These are phyloP conservation scores for Sphaerulina musiva DNA, from an alignment of 2,329 filamentous ascomycete species.

Conservation along the genomic window DNA sequence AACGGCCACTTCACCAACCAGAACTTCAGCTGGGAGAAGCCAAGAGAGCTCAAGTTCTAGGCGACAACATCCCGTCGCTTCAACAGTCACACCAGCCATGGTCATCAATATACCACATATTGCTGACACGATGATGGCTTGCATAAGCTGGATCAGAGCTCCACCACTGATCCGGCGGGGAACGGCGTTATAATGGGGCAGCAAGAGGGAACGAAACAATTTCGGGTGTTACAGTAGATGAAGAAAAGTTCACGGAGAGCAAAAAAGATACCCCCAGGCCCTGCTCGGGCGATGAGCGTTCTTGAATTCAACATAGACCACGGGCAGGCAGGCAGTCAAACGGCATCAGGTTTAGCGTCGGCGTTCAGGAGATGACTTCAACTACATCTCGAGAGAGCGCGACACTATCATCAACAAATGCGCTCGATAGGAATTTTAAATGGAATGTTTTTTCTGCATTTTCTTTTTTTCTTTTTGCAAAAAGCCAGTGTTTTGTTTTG, in stretches of 20 bases:
- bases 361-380: constrained; percentile 27
- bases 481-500: background rate
- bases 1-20: constrained; percentile 99
- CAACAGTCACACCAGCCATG: background rate
- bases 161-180: constrained; percentile 1
- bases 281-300: constrained; percentile 23
- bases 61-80: constrained; percentile 16
- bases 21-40: constrained; percentile 96
- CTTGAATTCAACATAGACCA: constrained; percentile 27
- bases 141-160: constrained; percentile 9
- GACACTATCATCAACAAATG: constrained; percentile 13
- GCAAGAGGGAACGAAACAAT: background rate
- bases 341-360: constrained; percentile 24
- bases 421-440: constrained; percentile 19
- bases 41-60: constrained; percentile 90
- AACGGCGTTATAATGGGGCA: constrained; percentile 14
- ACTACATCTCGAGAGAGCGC: constrained; percentile 23
- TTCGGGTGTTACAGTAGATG: constrained; percentile 12
- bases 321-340: constrained; percentile 18
- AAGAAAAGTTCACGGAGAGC: constrained; percentile 20
- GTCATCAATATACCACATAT: too few species aligned
- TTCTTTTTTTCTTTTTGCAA: background rate
- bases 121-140: background rate
- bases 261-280: constrained; percentile 24
- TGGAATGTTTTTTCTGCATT: background rate